Conservation (phyloP, 306 rosid genomes). For the Datisca glomerata region DNA sequence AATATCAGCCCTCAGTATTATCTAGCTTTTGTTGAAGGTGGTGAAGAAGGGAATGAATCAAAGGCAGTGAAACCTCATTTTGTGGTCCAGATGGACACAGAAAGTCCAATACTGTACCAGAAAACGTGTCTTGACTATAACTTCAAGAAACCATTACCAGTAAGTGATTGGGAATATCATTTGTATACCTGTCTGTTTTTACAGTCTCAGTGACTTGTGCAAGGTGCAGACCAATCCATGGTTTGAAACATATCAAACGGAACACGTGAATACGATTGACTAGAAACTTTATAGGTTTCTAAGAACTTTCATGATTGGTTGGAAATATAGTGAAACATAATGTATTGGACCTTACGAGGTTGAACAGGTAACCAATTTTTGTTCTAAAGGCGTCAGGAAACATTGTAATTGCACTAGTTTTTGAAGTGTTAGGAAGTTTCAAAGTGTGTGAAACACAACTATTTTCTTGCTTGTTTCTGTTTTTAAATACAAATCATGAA, state of each 20-base stretch:
- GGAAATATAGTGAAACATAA: background rate
- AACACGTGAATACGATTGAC: background rate
- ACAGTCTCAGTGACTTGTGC: background rate
- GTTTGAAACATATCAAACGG: background rate
- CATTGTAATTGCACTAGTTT: too few relatives aligned
- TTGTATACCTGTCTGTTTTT: background rate
- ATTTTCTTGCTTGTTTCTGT: too few relatives aligned
- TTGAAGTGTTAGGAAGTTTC: too few relatives aligned
- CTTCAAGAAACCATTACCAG: constrained; percentile 62
- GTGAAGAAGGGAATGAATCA: constrained; percentile 26
- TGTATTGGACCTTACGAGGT: constrained; percentile 4
- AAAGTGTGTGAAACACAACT: too few relatives aligned
- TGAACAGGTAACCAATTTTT: constrained; percentile 61
- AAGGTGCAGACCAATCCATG: background rate
- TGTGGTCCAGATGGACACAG: constrained; percentile 94
- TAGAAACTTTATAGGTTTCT: background rate
- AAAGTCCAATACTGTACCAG: constrained; percentile 56
- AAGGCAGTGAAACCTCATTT: constrained; percentile 39
- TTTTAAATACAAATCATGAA: background rate
- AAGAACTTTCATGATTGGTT: background rate
- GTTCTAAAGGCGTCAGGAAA: too few relatives aligned
- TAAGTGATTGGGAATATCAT: constrained; percentile 19
- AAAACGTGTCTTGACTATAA: constrained; percentile 75
- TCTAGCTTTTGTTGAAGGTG: constrained; percentile 35
- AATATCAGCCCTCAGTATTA: constrained; percentile 58